Percentiles rank a stretch among this genome's conserved stretches.
Evolutionary conservation across 768 basidiomycete genomes (phyloP).

Genomic region (Phanerochaete sordida): DNA sequence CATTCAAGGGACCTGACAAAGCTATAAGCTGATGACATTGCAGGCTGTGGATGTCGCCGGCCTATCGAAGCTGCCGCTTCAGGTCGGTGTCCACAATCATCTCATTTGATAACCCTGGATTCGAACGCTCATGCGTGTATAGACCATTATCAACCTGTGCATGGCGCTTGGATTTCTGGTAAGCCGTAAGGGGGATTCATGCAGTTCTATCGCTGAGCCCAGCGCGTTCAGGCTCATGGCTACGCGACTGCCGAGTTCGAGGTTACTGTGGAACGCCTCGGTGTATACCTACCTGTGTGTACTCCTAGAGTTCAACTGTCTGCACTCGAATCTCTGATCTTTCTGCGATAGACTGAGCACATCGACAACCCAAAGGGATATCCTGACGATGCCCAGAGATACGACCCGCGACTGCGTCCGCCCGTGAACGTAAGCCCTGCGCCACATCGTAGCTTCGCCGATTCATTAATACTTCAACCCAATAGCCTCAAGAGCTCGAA

Average conservation of each 20-base stretch:
- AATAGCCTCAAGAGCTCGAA: slow-evolving; percentile 74
- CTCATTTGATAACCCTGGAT: neutral
- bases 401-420: slow-evolving; percentile 71
- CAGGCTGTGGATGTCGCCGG: slow-evolving; percentile 81
- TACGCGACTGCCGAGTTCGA: slow-evolving; percentile 85
- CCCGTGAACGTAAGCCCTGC: slow-evolving; percentile 70
- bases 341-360: slow-evolving; percentile 60
- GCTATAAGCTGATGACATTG: neutral
- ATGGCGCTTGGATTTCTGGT: slow-evolving; percentile 93
- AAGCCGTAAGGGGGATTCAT: slow-evolving; percentile 12
- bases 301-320: no score
- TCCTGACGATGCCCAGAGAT: slow-evolving; percentile 78
- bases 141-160: slow-evolving; percentile 85
- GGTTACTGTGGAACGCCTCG: slow-evolving; percentile 79
- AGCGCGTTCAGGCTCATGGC: slow-evolving; percentile 55
- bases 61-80: slow-evolving; percentile 67
- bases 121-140: slow-evolving; percentile 3
- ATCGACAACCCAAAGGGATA: slow-evolving; percentile 94
- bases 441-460: no score
- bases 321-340: neutral
- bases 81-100: slow-evolving; percentile 38
- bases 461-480: no score
- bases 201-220: neutral
- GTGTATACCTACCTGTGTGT: slow-evolving; percentile 77
- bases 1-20: no score